Evolutionary conservation across 768 basidiomycete genomes (phyloP), one percentile per base, ranked within the genome.

Genomic region (Boletus tomentosulus): DNA sequence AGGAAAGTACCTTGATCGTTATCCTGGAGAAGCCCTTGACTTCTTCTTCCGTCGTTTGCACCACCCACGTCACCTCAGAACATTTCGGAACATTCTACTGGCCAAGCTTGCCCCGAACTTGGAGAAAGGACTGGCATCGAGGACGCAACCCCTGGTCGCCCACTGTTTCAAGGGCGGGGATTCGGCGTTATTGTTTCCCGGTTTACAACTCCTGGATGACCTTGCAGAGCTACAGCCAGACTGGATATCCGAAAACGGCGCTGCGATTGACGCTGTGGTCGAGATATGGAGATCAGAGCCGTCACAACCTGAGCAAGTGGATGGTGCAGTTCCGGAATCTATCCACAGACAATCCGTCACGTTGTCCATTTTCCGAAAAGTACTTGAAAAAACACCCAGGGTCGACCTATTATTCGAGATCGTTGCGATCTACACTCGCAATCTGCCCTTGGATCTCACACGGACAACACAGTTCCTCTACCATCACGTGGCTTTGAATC

Each of bases 341-440:
- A 75, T 79, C 15, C 83, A 82, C 54, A 75, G 83, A 53, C 84
- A 87, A 58, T 75, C 79, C 6, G 70, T 91, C 46, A 78, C 93
- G 61, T 71, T 92, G 38, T 78, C 82, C 6, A 83, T 98, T 56
- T 93, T 98, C 71, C 82, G 85, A 58, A 80, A 82, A 50, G 82
- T 83, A 0, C 74, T 92, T 44, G 76, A 84, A 58, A 78, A 82
- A 50, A 78, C 81, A n/a, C 82, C 85, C 41, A 87, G 92, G 43
- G 81, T 97, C 45, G 91, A 96, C 62, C 74, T 99, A 7, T 73
- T 98, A 10, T 97, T 97, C 68, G 92, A 95, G 53, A 75, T 97
- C 35, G 84, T 91, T 46, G 83, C 84, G 11, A 73, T 93, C 45
- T 98, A 86, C 72, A 84, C 86, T 25, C 85, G 87, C 58, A 81